Conservation (phyloP, 768 basidiomycete genomes). For the Russula earlei region DNA sequence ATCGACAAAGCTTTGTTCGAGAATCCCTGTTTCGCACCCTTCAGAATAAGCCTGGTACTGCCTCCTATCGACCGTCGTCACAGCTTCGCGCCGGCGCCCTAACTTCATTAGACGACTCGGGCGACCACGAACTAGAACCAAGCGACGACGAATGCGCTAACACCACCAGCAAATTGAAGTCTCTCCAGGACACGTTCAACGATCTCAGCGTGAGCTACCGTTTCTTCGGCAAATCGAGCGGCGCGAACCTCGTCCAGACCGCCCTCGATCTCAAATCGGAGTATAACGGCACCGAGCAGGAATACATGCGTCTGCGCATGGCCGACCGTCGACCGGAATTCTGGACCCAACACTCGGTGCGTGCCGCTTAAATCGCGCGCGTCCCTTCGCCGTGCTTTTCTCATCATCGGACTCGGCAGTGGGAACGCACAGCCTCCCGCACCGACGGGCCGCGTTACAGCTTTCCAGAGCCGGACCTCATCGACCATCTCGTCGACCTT, state of each 20-base stretch:
- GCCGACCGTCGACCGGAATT: slow-evolving; percentile 36
- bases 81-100: background rate
- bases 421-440: slow-evolving; percentile 4
- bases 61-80: background rate
- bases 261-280: slow-evolving; percentile 36
- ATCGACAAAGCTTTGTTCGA: slow-evolving; percentile 30
- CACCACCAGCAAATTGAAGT: slow-evolving; percentile 16
- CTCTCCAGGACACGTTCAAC: slow-evolving; percentile 26
- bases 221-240: slow-evolving; percentile 37
- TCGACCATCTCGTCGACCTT: slow-evolving; percentile 35
- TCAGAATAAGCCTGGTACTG: slow-evolving; percentile 6
- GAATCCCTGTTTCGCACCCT: slow-evolving; percentile 13
- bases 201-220: slow-evolving; percentile 25
- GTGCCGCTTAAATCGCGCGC: slow-evolving; percentile 19
- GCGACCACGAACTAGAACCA: slow-evolving; percentile 9
- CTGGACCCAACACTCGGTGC: slow-evolving; percentile 40
- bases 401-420: background rate
- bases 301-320: slow-evolving; percentile 12
- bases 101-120: background rate
- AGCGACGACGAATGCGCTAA: slow-evolving; percentile 24
- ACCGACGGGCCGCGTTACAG: background rate
- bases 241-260: slow-evolving; percentile 33
- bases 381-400: background rate
- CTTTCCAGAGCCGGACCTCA: slow-evolving; percentile 32
- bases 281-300: slow-evolving; percentile 23